Evolutionary conservation across 768 basidiomycete genomes (phyloP), one percentile per base, ranked within the genome.

Genomic region (Hericium erinaceus): DNA sequence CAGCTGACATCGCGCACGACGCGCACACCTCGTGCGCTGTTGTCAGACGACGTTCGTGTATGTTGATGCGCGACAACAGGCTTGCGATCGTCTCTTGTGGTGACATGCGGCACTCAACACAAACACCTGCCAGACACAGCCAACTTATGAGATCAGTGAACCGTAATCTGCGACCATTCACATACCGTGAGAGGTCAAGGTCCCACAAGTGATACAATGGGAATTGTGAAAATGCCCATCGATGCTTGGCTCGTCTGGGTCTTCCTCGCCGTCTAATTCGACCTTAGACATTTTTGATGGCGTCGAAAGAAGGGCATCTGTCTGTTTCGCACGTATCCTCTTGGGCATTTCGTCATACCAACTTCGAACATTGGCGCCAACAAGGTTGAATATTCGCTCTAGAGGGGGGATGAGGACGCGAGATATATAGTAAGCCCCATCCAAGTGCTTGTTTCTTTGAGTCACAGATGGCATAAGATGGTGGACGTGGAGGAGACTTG

Each of bases 261-360:
- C 8, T 67, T 69, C 54, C 66, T 63, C 60, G 67, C 62, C 66
- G 38, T 48, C 54, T 39, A 24, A 8, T 9, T 33, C 24, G 57
- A 24, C 55, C 55, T 57, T 66, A 59, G 66, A 38, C 16, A 33
- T 38, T 41, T 73, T 67, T 60, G 70, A 60, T 33, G 77, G 77
- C 3, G 76, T 73, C 44, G 69, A 60, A 9, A 67, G 53, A 7
- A 71, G 55, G 22, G 69, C 64, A 52, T 73, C 74, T 56, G 63
- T 65, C 67, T 76, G 64, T 65, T 74, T 66, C 49, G 70, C 72
- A 50, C 73, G 71, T 56, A 75, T 72, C 41, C 75, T 73, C 67
- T 83, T 84, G 2, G 92, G 89, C 92, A 95, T 93, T 28, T 87
- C 84, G 52, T 86, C 78, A 66, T 83, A 98, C 95, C 95, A 98